Evolutionary conservation across 805 yeast species (phyloP).

Genomic region (Tetrapisispora iriomotensis): DNA sequence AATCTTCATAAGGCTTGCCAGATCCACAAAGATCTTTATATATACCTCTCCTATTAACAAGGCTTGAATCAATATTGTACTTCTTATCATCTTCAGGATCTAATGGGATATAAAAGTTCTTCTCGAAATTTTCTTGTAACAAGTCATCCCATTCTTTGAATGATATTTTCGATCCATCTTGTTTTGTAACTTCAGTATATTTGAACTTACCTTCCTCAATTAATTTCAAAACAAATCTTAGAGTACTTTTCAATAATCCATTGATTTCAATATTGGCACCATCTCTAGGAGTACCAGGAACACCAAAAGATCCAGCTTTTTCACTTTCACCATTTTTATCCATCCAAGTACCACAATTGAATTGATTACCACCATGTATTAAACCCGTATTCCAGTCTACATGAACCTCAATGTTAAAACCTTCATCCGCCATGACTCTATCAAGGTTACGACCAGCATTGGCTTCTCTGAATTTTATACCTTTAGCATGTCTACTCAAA

Average conservation of each 20-base stretch:
- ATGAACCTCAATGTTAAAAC: conserved; percentile 70
- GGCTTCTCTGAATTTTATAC: conserved; percentile 83
- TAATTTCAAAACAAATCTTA: conserved; percentile 67
- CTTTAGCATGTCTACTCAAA: conserved; percentile 77
- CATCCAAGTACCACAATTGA: conserved; percentile 98
- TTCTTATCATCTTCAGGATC: conserved; percentile 50
- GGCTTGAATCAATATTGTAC: conserved; percentile 49
- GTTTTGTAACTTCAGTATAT: conserved; percentile 45
- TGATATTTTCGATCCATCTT: conserved; percentile 47
- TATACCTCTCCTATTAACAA: conserved; percentile 85
- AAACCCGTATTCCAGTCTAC: conserved; percentile 90
- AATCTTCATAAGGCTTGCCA: conserved; percentile 87
- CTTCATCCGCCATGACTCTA: conserved; percentile 85
- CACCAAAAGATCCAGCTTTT: conserved; percentile 75
- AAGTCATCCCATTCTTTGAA: conserved; percentile 65
- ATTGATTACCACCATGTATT: conserved; percentile 83
- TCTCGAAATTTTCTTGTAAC: conserved; percentile 66
- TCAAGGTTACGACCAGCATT: conserved; percentile 87
- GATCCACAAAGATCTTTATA: conserved; percentile 78
- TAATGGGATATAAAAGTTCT: conserved; percentile 64
- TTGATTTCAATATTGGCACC: conserved; percentile 93
- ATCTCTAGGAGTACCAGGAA: conserved; percentile 95
- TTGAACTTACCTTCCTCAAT: conserved; percentile 45
- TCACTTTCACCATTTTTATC: conserved; percentile 97
- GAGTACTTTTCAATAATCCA: conserved; percentile 74